These are phyloP conservation scores for Trichoderma gamsii DNA, from an alignment of 495 filamentous ascomycete species.

Conservation along the genomic window DNA sequence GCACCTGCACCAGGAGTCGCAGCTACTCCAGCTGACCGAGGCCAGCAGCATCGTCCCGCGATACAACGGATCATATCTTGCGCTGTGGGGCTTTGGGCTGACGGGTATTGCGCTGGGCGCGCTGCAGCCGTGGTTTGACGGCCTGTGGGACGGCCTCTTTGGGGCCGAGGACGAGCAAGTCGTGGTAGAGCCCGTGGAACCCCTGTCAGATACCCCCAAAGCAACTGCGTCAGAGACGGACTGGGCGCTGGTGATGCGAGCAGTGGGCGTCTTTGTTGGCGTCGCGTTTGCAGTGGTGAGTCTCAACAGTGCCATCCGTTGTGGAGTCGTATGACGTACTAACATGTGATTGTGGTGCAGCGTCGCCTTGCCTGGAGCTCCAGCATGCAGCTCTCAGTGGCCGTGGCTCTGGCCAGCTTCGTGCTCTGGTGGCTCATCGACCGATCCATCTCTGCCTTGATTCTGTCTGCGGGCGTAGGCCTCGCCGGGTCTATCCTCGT, in stretches of 20 bases:
- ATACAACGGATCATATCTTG: conserved; percentile 60
- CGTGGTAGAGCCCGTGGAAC: conserved; percentile 14
- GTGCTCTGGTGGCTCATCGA: conserved; percentile 95
- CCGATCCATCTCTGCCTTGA: conserved; percentile 75
- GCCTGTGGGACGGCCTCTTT: conserved; percentile 44
- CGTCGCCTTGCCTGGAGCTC: conserved; percentile 88
- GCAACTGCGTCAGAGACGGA: conserved; percentile 39
- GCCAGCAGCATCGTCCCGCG: conserved; percentile 48
- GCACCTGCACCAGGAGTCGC: conserved; percentile 47
- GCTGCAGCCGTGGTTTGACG: conserved; percentile 79
- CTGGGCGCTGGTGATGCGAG: conserved; percentile 77
- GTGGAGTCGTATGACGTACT: conserved; percentile 10
- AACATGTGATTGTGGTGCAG: conserved; percentile 40
- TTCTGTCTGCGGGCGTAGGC: conserved; percentile 66
- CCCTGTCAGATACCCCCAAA: conserved; percentile 17
- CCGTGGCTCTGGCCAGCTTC: conserved; percentile 86
- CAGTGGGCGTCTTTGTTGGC: conserved; percentile 89
- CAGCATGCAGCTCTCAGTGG: conserved; percentile 84
- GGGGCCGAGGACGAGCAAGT: conserved; percentile 21
- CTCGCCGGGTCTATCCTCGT: conserved; percentile 66
- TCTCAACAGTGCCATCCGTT: conserved; percentile 15
- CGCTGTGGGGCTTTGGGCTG: conserved; percentile 62
- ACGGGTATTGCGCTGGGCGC: conserved; percentile 71
- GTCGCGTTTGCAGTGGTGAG: conserved; percentile 94
- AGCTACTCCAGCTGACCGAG: conserved; percentile 43